Base-by-base conservation (phyloP, 2,329 filamentous ascomycete genomes). In the Colletotrichum chlorophyti region DNA sequence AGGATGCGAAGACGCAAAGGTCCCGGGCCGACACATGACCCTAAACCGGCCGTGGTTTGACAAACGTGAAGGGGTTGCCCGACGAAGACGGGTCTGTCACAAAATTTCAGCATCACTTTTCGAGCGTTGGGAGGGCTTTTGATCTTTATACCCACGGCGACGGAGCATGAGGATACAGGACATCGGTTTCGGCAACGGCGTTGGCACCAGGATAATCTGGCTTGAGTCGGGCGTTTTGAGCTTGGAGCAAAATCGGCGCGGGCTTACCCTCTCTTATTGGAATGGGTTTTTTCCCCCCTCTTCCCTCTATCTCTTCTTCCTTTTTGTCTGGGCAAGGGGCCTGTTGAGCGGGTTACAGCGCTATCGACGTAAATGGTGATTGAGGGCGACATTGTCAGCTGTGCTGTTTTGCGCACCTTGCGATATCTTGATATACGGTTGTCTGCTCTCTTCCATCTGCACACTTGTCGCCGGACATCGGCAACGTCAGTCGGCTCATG, bases 1-100 rank as follows among this genome's bases (percentile, higher is more conserved):
- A 49, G 60, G 26, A 62, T 62, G 60, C 58, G 60, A 21, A 51
- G 49, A 27, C 35, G 60, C 6, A 62, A 60, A 24, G 47, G 47
- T 12, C 35, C 27, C 11, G 51, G 47, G 14, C 37, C 52, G 17
- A 23, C 24, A 15, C 12, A 19, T 9, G 35, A 47, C 21, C 45
- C 60, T 23, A 45, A 24, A 8, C 41, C 51, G 11, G 38, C 12
- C 29, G 19, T 31, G 32, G 14, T 43, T n/a, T 29, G 17, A n/a
- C n/a, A n/a, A n/a, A n/a, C n/a, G n/a, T n/a, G n/a, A 31, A 21
- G 14, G 35, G 9, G 9, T 24, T 4, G 32, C 4, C 11, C 15
- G 6, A 38, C 37, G 26, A 21, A 14, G 29, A n/a, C 15, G 35
- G 15, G 14, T 40, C n/a, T 37, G 23, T 27, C 32, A 37, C 21